Conservation (phyloP, 2,329 filamentous ascomycete genomes). For the Cercospora beticola region DNA sequence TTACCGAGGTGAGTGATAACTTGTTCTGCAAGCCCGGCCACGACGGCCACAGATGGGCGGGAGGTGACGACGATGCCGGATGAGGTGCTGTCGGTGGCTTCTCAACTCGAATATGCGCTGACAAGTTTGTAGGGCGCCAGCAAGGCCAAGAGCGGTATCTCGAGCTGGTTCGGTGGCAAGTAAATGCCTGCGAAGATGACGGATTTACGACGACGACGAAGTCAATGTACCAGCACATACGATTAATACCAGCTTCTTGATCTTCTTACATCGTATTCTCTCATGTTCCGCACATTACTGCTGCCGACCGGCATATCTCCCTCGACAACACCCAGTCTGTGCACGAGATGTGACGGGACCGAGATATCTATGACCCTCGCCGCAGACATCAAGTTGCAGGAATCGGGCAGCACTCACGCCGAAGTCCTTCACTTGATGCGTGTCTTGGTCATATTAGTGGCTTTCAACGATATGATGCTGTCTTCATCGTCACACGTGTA, state of each 20-base stretch:
- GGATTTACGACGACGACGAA: conserved; percentile 7
- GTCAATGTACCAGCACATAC: conserved; percentile 10
- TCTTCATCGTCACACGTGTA: too few species aligned
- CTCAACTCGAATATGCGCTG: conserved; percentile 8
- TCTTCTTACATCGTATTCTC: not conserved
- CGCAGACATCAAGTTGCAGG: conserved; percentile 40
- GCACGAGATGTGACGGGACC: conserved; percentile 38
- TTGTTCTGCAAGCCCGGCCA: conserved; percentile 23
- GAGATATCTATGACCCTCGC: conserved; percentile 31
- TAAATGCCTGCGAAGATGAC: conserved; percentile 15
- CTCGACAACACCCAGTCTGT: conserved; percentile 29
- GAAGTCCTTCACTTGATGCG: conserved; percentile 38
- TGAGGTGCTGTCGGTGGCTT: not conserved
- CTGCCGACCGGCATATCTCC: not conserved
- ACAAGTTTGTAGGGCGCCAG: conserved; percentile 56
- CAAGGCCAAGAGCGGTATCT: conserved; percentile 81
- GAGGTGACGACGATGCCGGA: conserved; percentile 13
- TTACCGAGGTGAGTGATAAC: conserved; percentile 48
- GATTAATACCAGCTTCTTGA: conserved; percentile 3
- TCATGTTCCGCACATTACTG: not conserved
- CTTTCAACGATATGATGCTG: conserved; percentile 23
- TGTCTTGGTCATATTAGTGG: conserved; percentile 32
- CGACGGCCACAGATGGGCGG: conserved; percentile 21
- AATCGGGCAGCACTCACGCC: conserved; percentile 36
- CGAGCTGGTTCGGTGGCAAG: conserved; percentile 76